A percentile compares a stretch with the other conserved stretches of the same genome.
phyloP scores from a whole-genome alignment of 768 basidiomycete species.

The Termitomyces sp. region DNA sequence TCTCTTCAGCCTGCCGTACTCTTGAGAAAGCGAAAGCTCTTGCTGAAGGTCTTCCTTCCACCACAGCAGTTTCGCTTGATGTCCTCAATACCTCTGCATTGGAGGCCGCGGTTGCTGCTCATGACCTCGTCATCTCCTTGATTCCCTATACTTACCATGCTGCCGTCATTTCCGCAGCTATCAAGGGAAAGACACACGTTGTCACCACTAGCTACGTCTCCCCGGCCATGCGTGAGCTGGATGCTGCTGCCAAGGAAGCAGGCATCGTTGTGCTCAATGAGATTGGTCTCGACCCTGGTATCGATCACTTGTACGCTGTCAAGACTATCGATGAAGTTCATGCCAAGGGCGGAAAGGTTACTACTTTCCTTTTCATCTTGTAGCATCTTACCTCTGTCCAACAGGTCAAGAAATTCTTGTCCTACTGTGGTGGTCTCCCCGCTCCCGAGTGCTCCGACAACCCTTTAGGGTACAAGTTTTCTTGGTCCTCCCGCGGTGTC shows the following conservation, averaged over 20 bases:
- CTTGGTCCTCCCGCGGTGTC: conserved; percentile 95
- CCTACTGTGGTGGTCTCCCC: conserved; percentile 95
- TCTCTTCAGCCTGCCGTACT: conserved; percentile 73
- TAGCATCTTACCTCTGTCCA: background rate
- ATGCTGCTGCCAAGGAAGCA: conserved; percentile 74
- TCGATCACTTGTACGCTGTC: conserved; percentile 90
- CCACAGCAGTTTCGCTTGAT: conserved; percentile 77
- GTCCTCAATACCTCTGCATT: conserved; percentile 66
- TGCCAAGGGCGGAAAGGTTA: conserved; percentile 87
- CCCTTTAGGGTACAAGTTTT: conserved; percentile 98
- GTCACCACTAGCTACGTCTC: conserved; percentile 96
- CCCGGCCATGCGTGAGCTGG: conserved; percentile 83
- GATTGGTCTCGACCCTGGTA: conserved; percentile 94
- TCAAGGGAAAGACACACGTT: conserved; percentile 84
- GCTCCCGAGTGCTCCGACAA: conserved; percentile 88
- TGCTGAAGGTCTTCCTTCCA: conserved; percentile 57
- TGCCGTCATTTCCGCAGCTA: conserved; percentile 85
- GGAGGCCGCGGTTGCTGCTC: conserved; percentile 73
- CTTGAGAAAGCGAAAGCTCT: conserved; percentile 70
- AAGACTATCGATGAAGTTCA: conserved; percentile 95
- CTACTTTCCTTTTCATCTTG: background rate
- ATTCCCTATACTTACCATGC: conserved; percentile 94
- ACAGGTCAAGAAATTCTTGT: conserved; percentile 85
- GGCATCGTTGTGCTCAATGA: conserved; percentile 97
- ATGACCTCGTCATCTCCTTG: conserved; percentile 93